These are phyloP conservation scores for Amanita rimosa DNA, from an alignment of 768 basidiomycete genomes.

Conservation along the genomic window DNA sequence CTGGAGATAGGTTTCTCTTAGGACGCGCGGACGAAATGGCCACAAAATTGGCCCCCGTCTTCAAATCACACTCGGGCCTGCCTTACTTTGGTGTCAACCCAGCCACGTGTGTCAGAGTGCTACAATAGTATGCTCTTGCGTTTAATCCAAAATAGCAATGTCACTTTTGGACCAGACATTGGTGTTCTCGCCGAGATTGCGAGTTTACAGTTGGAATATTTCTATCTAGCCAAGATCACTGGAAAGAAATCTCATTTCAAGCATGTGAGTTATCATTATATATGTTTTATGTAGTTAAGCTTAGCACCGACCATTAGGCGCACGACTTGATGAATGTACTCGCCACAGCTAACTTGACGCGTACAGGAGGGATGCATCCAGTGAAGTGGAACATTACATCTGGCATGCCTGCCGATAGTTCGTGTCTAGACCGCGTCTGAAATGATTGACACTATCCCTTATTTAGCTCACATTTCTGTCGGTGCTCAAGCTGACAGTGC, in stretches of 20 bases:
- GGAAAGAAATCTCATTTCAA: constrained; percentile 54
- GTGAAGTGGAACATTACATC: constrained; percentile 39
- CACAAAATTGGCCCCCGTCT: constrained; percentile 57
- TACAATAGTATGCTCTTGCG: neutral
- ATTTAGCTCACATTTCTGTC: constrained; percentile 38
- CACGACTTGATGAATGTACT: constrained; percentile 36
- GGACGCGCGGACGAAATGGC: constrained; percentile 72
- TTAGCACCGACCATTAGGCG: constrained; percentile 22
- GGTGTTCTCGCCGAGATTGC: constrained; percentile 70
- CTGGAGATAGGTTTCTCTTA: constrained; percentile 49
- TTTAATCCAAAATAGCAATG: constrained; percentile 8
- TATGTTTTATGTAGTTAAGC: neutral
- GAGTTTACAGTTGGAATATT: constrained; percentile 75
- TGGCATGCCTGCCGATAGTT: constrained; percentile 37
- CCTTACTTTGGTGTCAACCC: constrained; percentile 66
- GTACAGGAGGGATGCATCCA: constrained; percentile 55
- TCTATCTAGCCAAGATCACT: constrained; percentile 71
- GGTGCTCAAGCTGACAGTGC: constrained; percentile 63
- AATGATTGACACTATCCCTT: neutral
- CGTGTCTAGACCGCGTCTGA: constrained; percentile 12
- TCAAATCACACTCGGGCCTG: constrained; percentile 59
- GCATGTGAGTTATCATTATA: constrained; percentile 25
- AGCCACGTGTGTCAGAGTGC: constrained; percentile 27
- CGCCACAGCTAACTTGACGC: constrained; percentile 29
- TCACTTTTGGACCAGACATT: constrained; percentile 18